Base-by-base conservation (phyloP, 2,329 filamentous ascomycete genomes). In the Didymella segeticola region DNA sequence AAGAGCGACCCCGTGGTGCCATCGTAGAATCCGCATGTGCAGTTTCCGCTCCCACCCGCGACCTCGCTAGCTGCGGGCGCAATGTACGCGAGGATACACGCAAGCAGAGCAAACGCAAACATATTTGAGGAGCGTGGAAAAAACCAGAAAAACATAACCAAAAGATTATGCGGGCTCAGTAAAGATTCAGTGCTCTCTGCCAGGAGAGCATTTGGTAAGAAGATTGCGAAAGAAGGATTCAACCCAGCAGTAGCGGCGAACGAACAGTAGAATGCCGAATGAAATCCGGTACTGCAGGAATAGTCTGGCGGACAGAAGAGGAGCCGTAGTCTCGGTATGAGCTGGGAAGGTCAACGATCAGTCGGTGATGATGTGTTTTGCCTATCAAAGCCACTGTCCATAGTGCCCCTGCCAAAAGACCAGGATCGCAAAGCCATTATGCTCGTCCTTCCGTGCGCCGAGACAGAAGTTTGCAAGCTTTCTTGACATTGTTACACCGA, bases 1-100 rank as follows among this genome's bases (percentile, higher is more conserved):
- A 76, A 81, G 10, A 79, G 57, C 15, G 72, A 60, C 8, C 70
- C 61, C 2, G 74, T 75, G 7, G 61, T 53, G 1, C 62, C 53
- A 56, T 82, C 79, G 51, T 75, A 73, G 53, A 77, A 82, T 11
- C 80, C 80, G 58, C 80, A 82, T 22, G 72, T 69, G 56, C 80
- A 82, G 50, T 74, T 69, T 9, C 55, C 56, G n/a, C 59, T 39
- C 10, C 47, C 57, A 23, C 56, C 56, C 2, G 42, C 39, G 25
- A 67, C 60, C 42, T 68, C 61, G 22, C 65, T 62, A 36, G 55
- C 53, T 20, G 47, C 53, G 38, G 53, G 51, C 22, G 61, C 48
- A 29, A 56, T 47, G 36, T 55, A 58, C 20, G 62, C 31, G 33
- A 68, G 45, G 47, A 61, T 26, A 33, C 59, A 51, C 27, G 60